These are phyloP conservation scores for Sclerotinia subarctica DNA, from an alignment of 2,329 filamentous ascomycete genomes.

Conservation along the genomic window DNA sequence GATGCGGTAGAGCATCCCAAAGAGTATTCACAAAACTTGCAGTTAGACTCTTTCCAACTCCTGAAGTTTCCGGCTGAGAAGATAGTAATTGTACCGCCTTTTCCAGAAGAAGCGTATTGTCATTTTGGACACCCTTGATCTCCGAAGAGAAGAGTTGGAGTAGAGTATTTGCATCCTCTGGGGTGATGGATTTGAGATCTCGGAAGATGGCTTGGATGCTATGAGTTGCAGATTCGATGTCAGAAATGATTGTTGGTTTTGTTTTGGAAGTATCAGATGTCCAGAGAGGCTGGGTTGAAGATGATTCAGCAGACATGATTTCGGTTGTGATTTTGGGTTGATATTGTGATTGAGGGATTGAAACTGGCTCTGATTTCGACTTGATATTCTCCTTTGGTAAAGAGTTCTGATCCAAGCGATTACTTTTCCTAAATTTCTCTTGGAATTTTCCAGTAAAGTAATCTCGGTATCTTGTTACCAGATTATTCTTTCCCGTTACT, in stretches of 20 bases:
- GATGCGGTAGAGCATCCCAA: slow-evolving; percentile 71
- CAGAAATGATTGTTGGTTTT: neutral
- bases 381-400: neutral
- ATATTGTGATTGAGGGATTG: neutral
- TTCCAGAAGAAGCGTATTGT: slow-evolving; percentile 77
- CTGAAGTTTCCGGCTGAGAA: slow-evolving; percentile 6
- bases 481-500: neutral
- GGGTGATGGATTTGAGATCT: slow-evolving; percentile 46
- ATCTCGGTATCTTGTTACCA: neutral
- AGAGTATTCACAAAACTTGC: slow-evolving; percentile 64
- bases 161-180: slow-evolving; percentile 54
- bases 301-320: neutral
- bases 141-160: slow-evolving; percentile 58
- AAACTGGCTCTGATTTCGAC: neutral
- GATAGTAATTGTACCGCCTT: slow-evolving; percentile 51
- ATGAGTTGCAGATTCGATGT: slow-evolving; percentile 16
- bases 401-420: neutral
- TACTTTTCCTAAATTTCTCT: neutral
- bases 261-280: slow-evolving; percentile 6
- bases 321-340: neutral
- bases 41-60: slow-evolving; percentile 46
- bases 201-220: slow-evolving; percentile 24
- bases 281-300: neutral
- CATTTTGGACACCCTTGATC: slow-evolving; percentile 62
- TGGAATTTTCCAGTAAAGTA: neutral